A percentile compares a stretch with the other conserved stretches of the same genome.
These are phyloP conservation scores for Arthrobotrys pseudoclavata DNA, from an alignment of 2,329 filamentous ascomycete species.

Conservation along the genomic window DNA sequence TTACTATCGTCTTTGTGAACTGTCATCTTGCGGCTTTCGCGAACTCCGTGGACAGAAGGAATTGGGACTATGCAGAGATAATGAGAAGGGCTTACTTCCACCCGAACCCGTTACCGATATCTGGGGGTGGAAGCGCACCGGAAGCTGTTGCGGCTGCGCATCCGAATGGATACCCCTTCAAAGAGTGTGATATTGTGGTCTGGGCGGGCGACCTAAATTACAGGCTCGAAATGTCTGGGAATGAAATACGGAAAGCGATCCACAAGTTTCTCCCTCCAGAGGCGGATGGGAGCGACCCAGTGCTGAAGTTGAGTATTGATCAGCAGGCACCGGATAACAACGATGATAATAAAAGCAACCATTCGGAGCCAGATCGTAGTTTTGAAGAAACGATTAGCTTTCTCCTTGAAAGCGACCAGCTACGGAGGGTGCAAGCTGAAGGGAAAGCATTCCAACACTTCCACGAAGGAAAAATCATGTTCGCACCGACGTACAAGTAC, in stretches of 20 bases:
- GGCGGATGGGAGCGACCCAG: conserved; percentile 44
- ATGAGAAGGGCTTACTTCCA: conserved; percentile 79
- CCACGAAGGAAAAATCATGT: conserved; percentile 87
- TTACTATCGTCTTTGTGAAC: conserved; percentile 83
- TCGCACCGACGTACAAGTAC: conserved; percentile 97
- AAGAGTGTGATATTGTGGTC: conserved; percentile 92
- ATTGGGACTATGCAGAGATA: conserved; percentile 90
- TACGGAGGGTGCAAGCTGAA: conserved; percentile 78
- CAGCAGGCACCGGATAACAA: conserved; percentile 71
- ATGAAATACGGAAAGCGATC: conserved; percentile 87
- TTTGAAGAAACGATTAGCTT: conserved; percentile 65
- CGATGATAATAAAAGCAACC: conserved; percentile 78
- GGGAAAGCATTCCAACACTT: conserved; percentile 92
- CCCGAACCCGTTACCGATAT: conserved; percentile 41
- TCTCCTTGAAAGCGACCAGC: conserved; percentile 88
- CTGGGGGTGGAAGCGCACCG: conserved; percentile 38
- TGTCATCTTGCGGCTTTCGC: conserved; percentile 89
- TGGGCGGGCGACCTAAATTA: conserved; percentile 99
- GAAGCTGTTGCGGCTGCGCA: conserved; percentile 36
- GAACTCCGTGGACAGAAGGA: conserved; percentile 84
- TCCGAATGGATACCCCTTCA: conserved; percentile 65
- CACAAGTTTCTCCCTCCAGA: conserved; percentile 59
- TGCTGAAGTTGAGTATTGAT: conserved; percentile 17
- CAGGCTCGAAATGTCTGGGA: conserved; percentile 86
- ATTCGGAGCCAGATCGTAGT: conserved; percentile 64